Evolutionary conservation across 2,329 filamentous ascomycete genomes (phyloP), one percentile per base, ranked within the genome.

Genomic region (Ascochyta rabiei): DNA sequence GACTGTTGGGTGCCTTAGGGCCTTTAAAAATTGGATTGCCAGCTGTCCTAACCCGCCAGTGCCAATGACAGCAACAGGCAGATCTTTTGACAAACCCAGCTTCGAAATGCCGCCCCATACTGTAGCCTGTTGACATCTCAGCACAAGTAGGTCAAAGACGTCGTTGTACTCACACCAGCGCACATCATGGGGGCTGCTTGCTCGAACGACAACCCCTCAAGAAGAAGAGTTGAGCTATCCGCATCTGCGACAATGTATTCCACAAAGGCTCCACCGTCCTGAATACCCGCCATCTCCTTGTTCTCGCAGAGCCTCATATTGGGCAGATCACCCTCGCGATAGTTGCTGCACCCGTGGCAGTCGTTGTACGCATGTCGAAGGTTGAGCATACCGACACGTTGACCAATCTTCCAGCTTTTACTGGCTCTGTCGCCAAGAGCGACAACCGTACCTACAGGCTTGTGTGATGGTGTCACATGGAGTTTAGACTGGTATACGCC

Each of bases 171-270:
- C 28, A 38, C 39, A 16, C 68, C 64, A 6, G 66, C 66, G 46
- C 67, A 71, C 64, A 69, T 67, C 10, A 70, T 45, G n/a, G 69
- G 67, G 1, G 65, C 67, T 1, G 55, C 67, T 37, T 71, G 61
- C 10, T 53, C 57, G 44, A 61, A 67, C 1, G 56, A 26, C 13
- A 69, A 43, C 1, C 30, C 48, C 13, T 68, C 63, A 2, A 64
- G 69, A 1, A 70, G 50, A 24, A 53, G 30, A 10, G 49, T 46
- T n/a, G 58, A 56, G 23, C 50, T 56, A 8, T 59, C 55, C 0
- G 58, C 60, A 53, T 63, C 61, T 0, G 57, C 63, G 12, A 65
- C 57, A 21, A 67, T 56, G 35, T 69, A 70, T 30, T 71, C 57
- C 5, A 65, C 64, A 23, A 70, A 63, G 0, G 65, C 67, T 37